Evolutionary conservation across 805 yeast species (phyloP), one percentile per base, ranked within the genome.

Genomic region (Tetrapisispora taiwanensis): DNA sequence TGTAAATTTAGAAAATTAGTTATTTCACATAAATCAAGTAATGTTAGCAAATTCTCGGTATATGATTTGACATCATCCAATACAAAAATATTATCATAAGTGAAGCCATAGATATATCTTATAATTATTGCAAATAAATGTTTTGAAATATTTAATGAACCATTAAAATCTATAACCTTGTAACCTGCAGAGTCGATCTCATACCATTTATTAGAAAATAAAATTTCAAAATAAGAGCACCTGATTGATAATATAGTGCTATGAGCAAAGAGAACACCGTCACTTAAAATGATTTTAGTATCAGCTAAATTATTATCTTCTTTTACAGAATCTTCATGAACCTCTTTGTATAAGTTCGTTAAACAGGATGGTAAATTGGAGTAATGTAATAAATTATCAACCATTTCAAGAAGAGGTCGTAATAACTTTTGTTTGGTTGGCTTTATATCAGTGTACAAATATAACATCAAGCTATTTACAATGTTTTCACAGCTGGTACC

Each of bases 1-100:
- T 72, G 69, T 27, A 85, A 53, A 50, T 84, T 58, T 8, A 87
- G 58, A 51, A 79, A 81, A 55, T 85, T 89, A 3, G 84, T 63
- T 3, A 76, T 58, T 42, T 74, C 78, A 44, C 84, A 67, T 30
- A 84, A 55, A 12, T 78, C 84, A 20, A 88, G 63, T 3, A 78
- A 63, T 18, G 50, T 48, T 17, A 52, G 50, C 1, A 58, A 33
- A 28, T 47, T 47, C 10, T 53, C 52, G 5, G 37, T 32, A 20
- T 41, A 35, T 10, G 31, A 43, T 13, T 38, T 38, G 14, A 30
- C 46, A 1, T 58, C 56, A 42, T 61, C 55, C 51, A 38, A 37
- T 3, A 47, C 41, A 26, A 57, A 45, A 3, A 59, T 35, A 6
- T 43, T 45, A n/a, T 46, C 30, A 30, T 46, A 52, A 12, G 55